These are phyloP conservation scores for Trametes cingulata DNA, from an alignment of 768 basidiomycete species.

Conservation along the genomic window DNA sequence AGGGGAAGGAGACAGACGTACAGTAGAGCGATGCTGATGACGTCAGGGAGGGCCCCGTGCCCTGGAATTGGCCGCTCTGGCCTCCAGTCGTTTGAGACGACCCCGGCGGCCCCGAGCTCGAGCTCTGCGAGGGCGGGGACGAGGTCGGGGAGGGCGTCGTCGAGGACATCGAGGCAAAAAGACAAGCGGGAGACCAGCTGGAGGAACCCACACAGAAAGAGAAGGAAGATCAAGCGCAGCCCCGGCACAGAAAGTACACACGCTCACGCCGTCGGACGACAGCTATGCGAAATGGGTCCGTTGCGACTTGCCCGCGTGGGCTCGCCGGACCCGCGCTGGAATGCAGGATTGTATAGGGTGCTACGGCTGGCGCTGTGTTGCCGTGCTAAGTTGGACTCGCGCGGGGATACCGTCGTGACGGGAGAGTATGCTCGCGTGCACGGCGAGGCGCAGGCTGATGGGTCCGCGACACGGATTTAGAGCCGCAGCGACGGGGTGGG, in stretches of 20 bases:
- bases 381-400: not conserved
- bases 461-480: not conserved
- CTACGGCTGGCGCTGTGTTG: not conserved
- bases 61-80: not conserved
- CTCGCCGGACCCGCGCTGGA: not conserved
- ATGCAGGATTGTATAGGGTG: not conserved
- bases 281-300: slow-evolving; percentile 8
- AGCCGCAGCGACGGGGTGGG: slow-evolving; percentile 2
- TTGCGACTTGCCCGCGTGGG: slow-evolving; percentile 11
- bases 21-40: slow-evolving; percentile 25
- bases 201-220: not conserved
- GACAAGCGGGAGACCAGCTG: slow-evolving; percentile 12
- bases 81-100: not conserved
- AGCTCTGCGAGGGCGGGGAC: not conserved
- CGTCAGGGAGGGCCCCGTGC: slow-evolving; percentile 11
- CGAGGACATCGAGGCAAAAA: slow-evolving; percentile 12
- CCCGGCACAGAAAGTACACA: not conserved
- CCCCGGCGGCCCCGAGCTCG: not conserved
- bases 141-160: slow-evolving; percentile 7
- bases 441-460: not conserved
- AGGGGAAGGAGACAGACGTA: slow-evolving; percentile 18
- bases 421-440: not conserved
- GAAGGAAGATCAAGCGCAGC: slow-evolving; percentile 1
- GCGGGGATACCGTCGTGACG: not conserved
- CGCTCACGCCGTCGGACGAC: not conserved